Conservation (phyloP, 2,329 filamentous ascomycete species). For the Polychaeton citri region DNA sequence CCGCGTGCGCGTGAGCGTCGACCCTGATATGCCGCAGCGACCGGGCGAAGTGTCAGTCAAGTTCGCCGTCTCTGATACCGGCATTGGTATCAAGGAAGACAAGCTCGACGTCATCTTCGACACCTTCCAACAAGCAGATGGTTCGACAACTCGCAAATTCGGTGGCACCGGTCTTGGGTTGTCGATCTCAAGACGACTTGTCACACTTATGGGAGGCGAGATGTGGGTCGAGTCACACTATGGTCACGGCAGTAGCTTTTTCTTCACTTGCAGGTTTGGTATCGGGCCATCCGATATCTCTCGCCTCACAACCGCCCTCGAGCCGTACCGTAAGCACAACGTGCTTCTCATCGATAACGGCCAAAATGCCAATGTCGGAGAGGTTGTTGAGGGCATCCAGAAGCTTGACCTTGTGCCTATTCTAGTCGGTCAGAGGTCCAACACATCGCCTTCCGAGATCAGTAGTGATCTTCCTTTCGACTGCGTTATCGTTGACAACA, state of each 20-base stretch:
- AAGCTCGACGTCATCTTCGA: constrained; percentile 97
- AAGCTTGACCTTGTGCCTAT: constrained; percentile 68
- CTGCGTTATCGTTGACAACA: constrained; percentile 89
- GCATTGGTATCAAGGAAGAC: constrained; percentile 89
- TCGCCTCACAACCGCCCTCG: constrained; percentile 68
- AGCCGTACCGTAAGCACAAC: constrained; percentile 83
- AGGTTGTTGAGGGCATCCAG: constrained; percentile 66
- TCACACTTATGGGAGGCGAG: constrained; percentile 91
- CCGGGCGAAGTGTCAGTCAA: constrained; percentile 81
- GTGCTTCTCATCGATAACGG: constrained; percentile 93
- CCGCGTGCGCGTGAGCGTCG: constrained; percentile 74
- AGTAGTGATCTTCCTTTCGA: constrained; percentile 60
- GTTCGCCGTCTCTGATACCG: constrained; percentile 90
- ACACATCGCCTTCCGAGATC: constrained; percentile 41
- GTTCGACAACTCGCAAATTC: constrained; percentile 90
- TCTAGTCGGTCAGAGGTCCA: constrained; percentile 64
- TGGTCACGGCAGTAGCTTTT: constrained; percentile 85
- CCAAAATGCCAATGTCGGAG: constrained; percentile 59
- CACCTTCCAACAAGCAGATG: constrained; percentile 96
- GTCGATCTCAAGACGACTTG: constrained; percentile 87
- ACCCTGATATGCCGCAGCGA: constrained; percentile 51
- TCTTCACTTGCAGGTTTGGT: constrained; percentile 87
- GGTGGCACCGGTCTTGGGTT: constrained; percentile 87
- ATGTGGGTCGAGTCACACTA: constrained; percentile 93
- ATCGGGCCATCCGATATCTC: constrained; percentile 66